Evolutionary conservation across 1,139 yeast species (phyloP), one percentile per base, ranked within the genome.

Genomic region (Suhomyces choctaworum): DNA sequence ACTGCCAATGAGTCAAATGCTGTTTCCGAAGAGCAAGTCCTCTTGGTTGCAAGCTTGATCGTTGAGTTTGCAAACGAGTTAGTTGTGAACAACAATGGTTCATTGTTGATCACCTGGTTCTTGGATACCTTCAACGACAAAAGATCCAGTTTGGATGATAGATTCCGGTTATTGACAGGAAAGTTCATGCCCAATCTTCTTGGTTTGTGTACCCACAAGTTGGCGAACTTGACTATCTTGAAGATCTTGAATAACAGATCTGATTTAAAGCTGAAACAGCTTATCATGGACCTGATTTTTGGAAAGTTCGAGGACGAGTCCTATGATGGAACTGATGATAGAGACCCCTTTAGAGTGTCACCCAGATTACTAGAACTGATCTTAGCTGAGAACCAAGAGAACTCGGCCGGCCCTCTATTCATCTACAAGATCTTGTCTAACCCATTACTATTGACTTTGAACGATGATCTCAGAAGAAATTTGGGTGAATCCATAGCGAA

Each of bases 51-150:
- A 10, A 81, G 88, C 2, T 78, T 88, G 42, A 86, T 92, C 42
- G 80, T 88, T 16, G 74, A 82, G 35, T 82, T 83, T 64, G 80
- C 94, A 22, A 86, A 84, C 47, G 89, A 82, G 45, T 70, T 92
- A 49, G 89, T 90, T 1, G 76, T 83, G 5, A 89, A 90, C 57
- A 77, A 82, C 40, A 92, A 92, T 58, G 97, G 98, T 20, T 85
- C 96, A 1, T 67, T 92, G 46, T 71, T 94, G 47, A 76, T 92
- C 38, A 89, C 97, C 2, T 92, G 98, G 98, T 85, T 85, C 51
- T 72, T 92, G 56, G 98, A 92, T 56, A 87, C 96, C 1, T 90
- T 90, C 52, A 72, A 74, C 24, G 69, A 82, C 38, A 71, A 75
- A 32, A 78, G 80, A 52, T 40, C 51, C 1, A 51, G 55, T 17